Evolutionary conservation across 345 rosid species (phyloP).

Genomic region (Euphorbia peplus): DNA sequence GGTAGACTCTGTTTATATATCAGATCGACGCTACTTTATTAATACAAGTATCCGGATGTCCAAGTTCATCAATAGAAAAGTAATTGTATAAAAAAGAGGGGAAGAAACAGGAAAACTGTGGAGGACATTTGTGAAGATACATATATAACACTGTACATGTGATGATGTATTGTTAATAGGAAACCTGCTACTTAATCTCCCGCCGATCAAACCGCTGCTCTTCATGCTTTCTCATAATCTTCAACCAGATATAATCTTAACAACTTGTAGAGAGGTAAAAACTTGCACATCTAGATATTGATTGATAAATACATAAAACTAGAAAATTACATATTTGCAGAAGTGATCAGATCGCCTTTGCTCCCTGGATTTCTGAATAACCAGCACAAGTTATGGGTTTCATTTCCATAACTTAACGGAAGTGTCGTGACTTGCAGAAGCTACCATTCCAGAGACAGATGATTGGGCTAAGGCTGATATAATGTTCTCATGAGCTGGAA

Average conservation of each 20-base stretch:
- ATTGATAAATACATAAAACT: neutral
- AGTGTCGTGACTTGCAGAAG: conserved; percentile 65
- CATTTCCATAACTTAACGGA: conserved; percentile 67
- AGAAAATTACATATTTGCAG: neutral
- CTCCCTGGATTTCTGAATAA: neutral
- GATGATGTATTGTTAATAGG: neutral
- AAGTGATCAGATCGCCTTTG: neutral
- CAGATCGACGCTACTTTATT: too few relatives aligned
- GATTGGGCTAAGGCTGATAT: conserved; percentile 59
- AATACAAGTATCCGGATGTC: too few relatives aligned
- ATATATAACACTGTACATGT: neutral
- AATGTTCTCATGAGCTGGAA: conserved; percentile 49
- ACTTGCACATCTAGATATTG: neutral
- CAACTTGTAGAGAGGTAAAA: neutral
- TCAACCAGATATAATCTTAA: neutral
- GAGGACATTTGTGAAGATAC: neutral
- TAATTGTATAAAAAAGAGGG: too few relatives aligned
- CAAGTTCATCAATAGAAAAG: neutral
- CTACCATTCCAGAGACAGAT: conserved; percentile 46
- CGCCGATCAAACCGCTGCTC: conserved; percentile 15
- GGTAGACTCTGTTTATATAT: too few relatives aligned
- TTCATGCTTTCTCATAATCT: conserved; percentile 1
- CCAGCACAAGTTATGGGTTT: neutral
- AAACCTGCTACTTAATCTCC: neutral
- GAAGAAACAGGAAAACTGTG: neutral